These are phyloP conservation scores for Tetrastigma voinierianum DNA, from an alignment of 164 flowering plant genomes.

Conservation along the genomic window DNA sequence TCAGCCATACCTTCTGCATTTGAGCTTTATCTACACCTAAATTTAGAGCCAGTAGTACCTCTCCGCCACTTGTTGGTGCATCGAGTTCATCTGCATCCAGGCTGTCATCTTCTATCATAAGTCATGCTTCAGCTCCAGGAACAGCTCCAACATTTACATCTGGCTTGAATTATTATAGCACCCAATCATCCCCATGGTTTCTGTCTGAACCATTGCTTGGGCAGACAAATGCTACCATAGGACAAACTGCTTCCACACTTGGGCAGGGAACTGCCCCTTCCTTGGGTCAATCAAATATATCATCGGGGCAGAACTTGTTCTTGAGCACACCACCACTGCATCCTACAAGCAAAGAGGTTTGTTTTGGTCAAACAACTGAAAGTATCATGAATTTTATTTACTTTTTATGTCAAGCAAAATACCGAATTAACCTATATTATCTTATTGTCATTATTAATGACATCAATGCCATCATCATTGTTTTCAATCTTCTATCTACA, in stretches of 20 bases:
- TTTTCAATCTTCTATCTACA: neutral
- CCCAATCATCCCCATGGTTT: conserved; percentile 75
- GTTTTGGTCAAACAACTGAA: conserved; percentile 66
- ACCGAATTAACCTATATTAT: too few relatives aligned
- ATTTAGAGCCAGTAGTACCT: conserved; percentile 48
- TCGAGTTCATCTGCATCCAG: conserved; percentile 52
- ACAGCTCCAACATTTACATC: conserved; percentile 48
- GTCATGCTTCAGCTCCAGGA: conserved; percentile 52
- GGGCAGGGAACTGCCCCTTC: conserved; percentile 53
- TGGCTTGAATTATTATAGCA: conserved; percentile 52
- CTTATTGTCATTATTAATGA: too few relatives aligned
- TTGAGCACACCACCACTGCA: conserved; percentile 52
- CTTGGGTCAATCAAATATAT: conserved; percentile 55
- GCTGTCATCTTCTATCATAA: conserved; percentile 54
- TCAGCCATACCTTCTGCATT: conserved; percentile 54
- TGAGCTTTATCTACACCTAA: conserved; percentile 45
- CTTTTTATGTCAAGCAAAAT: too few relatives aligned
- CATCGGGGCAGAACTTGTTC: conserved; percentile 57
- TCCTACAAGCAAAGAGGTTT: conserved; percentile 33
- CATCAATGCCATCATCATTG: neutral
- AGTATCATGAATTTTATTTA: conserved; percentile 18
- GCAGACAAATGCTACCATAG: conserved; percentile 58
- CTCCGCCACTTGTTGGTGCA: conserved; percentile 57
- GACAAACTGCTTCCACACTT: conserved; percentile 50
- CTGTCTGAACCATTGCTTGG: conserved; percentile 63